A percentile compares a stretch with the other conserved stretches of the same genome.
Conservation (phyloP, 2,329 filamentous ascomycete species). For the Xylariaceae sp. region DNA sequence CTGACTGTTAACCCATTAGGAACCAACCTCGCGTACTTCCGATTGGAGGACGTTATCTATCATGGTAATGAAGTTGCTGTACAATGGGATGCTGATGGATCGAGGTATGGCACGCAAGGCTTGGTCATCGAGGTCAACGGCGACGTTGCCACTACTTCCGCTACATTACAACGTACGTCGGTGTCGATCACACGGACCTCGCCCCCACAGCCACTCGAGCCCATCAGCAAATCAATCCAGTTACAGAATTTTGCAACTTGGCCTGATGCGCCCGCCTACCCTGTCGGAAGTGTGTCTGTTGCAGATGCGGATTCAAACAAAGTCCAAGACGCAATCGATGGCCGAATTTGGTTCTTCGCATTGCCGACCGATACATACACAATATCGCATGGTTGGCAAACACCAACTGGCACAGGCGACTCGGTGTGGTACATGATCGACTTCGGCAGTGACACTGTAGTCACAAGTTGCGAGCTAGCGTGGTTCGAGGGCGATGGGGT, state of each 20-base stretch:
- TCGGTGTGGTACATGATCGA: slow-evolving; percentile 13
- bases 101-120: slow-evolving; percentile 5
- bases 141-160: not conserved
- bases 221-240: slow-evolving; percentile 9
- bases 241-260: slow-evolving; percentile 4
- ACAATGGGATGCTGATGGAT: slow-evolving; percentile 10
- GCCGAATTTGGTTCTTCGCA: slow-evolving; percentile 13
- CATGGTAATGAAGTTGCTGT: slow-evolving; percentile 11
- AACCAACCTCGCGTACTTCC: slow-evolving; percentile 7
- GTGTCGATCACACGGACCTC: not conserved
- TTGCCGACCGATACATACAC: slow-evolving; percentile 8
- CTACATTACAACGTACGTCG: slow-evolving; percentile 2
- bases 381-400: slow-evolving; percentile 13
- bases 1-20: slow-evolving; percentile 8
- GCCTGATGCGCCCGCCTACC: slow-evolving; percentile 2
- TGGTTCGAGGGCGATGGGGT: slow-evolving; percentile 1
- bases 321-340: slow-evolving; percentile 14
- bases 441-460: slow-evolving; percentile 4
- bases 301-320: slow-evolving; percentile 4
- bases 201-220: slow-evolving; percentile 2
- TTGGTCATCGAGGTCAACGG: slow-evolving; percentile 6
- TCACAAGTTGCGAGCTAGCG: slow-evolving; percentile 6
- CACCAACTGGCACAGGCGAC: slow-evolving; percentile 6
- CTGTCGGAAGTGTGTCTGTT: slow-evolving; percentile 9
- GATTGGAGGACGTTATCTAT: slow-evolving; percentile 10